A percentile compares a stretch with the other conserved stretches of the same genome.
phyloP scores from a whole-genome alignment of 176 grass and related monocot species.

The Bothriochloa decipiens region DNA sequence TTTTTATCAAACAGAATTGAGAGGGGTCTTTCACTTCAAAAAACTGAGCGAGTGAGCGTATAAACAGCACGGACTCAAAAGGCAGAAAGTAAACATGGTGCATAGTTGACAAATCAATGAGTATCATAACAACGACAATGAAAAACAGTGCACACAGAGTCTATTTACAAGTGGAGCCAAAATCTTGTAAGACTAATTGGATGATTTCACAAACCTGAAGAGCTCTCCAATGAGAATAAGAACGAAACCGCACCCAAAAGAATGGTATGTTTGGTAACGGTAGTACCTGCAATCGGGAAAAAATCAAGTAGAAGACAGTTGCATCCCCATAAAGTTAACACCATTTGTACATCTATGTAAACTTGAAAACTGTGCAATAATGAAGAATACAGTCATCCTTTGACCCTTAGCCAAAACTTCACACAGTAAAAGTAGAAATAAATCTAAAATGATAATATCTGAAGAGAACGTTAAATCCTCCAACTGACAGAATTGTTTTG shows the following conservation, averaged over 20 bases:
- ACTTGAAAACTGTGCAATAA: slow-evolving; percentile 14
- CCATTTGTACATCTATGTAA: background rate
- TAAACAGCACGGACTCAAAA: background rate
- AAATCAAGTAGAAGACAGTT: slow-evolving; percentile 23
- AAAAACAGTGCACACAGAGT: background rate
- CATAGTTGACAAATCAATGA: background rate
- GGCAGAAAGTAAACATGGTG: background rate
- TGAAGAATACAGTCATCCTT: slow-evolving; percentile 33
- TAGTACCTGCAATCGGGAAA: slow-evolving; percentile 59
- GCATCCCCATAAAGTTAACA: slow-evolving; percentile 16
- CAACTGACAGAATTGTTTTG: background rate
- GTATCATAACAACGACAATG: background rate
- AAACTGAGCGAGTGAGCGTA: background rate
- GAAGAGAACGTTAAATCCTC: background rate
- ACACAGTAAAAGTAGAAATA: background rate
- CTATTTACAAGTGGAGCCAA: background rate
- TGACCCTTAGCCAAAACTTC: background rate
- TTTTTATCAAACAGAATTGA: background rate
- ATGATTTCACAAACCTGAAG: slow-evolving; percentile 66
- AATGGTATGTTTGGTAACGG: slow-evolving; percentile 97
- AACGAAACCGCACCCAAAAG: slow-evolving; percentile 88
- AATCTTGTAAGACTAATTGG: slow-evolving; percentile 1
- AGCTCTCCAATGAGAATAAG: slow-evolving; percentile 98
- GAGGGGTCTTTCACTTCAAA: background rate
- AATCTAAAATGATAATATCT: background rate